phyloP scores from a whole-genome alignment of 164 flowering plant species.

The Berberis vulgaris region DNA sequence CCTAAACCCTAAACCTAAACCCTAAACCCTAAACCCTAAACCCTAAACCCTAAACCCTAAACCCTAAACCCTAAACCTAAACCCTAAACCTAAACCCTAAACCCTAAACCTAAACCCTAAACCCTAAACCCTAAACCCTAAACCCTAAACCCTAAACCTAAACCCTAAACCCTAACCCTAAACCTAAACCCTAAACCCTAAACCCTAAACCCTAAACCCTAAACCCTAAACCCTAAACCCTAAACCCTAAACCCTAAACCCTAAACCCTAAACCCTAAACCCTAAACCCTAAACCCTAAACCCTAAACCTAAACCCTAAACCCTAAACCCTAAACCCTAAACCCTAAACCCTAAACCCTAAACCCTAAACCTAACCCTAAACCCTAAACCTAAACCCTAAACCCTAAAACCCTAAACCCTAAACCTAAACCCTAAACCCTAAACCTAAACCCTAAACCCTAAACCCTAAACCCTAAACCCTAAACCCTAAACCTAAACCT shows the following conservation, averaged over 20 bases:
- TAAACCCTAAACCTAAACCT: conserved; percentile 6
- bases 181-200: conserved; percentile 7
- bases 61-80: conserved; percentile 7
- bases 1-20: conserved; percentile 13
- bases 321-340: conserved; percentile 7
- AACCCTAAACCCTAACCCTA: conserved; percentile 10
- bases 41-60: too few species aligned
- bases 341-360: conserved; percentile 6
- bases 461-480: conserved; percentile 7
- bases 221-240: conserved; percentile 8
- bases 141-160: conserved; percentile 4
- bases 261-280: conserved; percentile 10
- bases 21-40: conserved; percentile 19
- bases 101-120: conserved; percentile 7
- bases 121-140: conserved; percentile 9
- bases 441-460: conserved; percentile 6
- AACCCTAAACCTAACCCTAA: conserved; percentile 5
- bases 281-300: conserved; percentile 6
- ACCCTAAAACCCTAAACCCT: too few species aligned
- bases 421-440: not conserved
- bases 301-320: too few species aligned
- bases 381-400: not conserved
- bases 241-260: conserved; percentile 10
- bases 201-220: conserved; percentile 2
- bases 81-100: conserved; percentile 13